A percentile compares a stretch with the other conserved stretches of the same genome.
These are phyloP conservation scores for cucumber (Cucumis sativus) DNA, from an alignment of 306 rosid genomes.

Conservation along the genomic window DNA sequence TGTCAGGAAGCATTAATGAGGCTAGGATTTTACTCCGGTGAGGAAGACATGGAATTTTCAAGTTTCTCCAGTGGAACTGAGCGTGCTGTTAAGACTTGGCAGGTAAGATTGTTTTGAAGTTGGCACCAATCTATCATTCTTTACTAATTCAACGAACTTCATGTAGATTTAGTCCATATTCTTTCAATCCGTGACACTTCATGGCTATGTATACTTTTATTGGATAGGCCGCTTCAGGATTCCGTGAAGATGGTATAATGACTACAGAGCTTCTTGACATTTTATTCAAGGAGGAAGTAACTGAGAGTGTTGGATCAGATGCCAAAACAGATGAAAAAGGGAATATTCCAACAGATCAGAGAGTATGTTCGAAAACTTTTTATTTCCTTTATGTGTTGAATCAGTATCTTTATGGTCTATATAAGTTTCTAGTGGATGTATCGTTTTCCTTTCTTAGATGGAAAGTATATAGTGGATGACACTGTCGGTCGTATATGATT, in stretches of 20 bases:
- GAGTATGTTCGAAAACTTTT: slow-evolving; percentile 28
- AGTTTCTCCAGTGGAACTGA: slow-evolving; percentile 82
- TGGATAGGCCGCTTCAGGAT: slow-evolving; percentile 47
- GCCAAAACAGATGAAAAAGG: slow-evolving; percentile 11
- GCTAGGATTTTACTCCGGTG: slow-evolving; percentile 83
- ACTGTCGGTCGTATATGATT: background rate
- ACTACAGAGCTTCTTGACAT: slow-evolving; percentile 62
- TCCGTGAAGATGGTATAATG: slow-evolving; percentile 75
- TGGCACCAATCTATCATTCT: background rate
- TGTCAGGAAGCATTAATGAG: slow-evolving; percentile 65
- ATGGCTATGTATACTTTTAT: background rate
- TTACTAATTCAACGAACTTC: background rate
- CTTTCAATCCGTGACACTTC: background rate
- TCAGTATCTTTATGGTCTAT: background rate
- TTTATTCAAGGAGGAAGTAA: slow-evolving; percentile 23
- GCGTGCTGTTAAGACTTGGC: slow-evolving; percentile 96
- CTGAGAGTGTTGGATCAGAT: slow-evolving; percentile 18
- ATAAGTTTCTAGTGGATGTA: background rate
- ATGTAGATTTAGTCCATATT: background rate
- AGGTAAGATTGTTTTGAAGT: slow-evolving; percentile 34
- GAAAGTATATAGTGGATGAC: background rate
- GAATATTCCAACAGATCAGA: slow-evolving; percentile 12
- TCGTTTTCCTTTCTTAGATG: background rate
- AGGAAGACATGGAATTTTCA: slow-evolving; percentile 79
- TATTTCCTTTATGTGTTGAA: background rate